These are phyloP conservation scores for Herpotrichia juniperi DNA, from an alignment of 2,329 filamentous ascomycete genomes.

Conservation along the genomic window DNA sequence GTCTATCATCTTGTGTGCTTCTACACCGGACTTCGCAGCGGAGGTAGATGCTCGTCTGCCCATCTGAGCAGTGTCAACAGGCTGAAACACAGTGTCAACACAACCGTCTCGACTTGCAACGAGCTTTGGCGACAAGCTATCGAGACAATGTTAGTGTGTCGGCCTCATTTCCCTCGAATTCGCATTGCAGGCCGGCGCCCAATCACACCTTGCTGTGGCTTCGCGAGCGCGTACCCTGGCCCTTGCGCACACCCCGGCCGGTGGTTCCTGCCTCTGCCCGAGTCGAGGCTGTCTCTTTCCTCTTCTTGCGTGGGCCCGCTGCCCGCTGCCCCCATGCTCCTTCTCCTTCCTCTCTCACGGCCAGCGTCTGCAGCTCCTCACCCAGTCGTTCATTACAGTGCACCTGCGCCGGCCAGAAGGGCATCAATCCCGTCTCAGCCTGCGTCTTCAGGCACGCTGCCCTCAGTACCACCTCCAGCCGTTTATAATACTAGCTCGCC, in stretches of 20 bases:
- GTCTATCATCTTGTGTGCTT: neutral
- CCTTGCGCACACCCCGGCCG: conserved; percentile 20
- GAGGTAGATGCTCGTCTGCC: neutral
- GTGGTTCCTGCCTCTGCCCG: conserved; percentile 15
- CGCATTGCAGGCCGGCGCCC: conserved; percentile 21
- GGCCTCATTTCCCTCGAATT: conserved; percentile 31
- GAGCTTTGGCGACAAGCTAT: conserved; percentile 14
- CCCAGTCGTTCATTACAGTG: conserved; percentile 43
- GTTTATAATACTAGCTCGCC: neutral
- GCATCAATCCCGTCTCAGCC: conserved; percentile 31
- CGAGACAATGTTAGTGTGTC: conserved; percentile 35
- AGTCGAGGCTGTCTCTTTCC: conserved; percentile 14
- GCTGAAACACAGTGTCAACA: neutral
- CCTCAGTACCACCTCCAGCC: neutral
- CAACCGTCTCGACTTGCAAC: conserved; percentile 5
- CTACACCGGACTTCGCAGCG: neutral
- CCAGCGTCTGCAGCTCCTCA: conserved; percentile 42
- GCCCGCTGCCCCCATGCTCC: conserved; percentile 29
- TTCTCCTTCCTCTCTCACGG: conserved; percentile 26
- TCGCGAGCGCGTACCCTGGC: conserved; percentile 16
- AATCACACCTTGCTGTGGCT: conserved; percentile 23
- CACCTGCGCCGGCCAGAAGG: conserved; percentile 24
- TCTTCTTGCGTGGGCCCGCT: conserved; percentile 16
- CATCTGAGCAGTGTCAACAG: neutral
- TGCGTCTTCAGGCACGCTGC: conserved; percentile 18